Percentiles rank a stretch among this genome's conserved stretches.
Evolutionary conservation across 2,329 filamentous ascomycete genomes (phyloP).

Genomic region (Aspergillus japonicus): DNA sequence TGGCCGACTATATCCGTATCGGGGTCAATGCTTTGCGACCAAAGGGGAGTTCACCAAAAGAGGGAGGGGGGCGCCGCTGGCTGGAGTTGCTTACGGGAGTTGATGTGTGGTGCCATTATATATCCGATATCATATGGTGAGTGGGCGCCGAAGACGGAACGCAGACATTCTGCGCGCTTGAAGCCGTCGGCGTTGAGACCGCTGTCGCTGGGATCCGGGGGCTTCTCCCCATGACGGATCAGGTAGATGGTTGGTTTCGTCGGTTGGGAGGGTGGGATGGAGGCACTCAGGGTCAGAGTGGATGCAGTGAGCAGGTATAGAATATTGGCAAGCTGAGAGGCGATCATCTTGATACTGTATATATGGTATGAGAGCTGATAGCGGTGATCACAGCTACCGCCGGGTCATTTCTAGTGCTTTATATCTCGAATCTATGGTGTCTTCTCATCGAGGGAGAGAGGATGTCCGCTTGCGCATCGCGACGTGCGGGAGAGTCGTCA

Average conservation of each 20-base stretch:
- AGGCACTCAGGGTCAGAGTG: neutral
- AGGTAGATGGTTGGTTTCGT: conserved; percentile 27
- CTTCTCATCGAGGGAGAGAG: neutral
- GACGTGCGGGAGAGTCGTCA: neutral
- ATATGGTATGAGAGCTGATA: too few species aligned
- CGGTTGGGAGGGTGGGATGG: conserved; percentile 1
- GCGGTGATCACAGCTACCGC: neutral
- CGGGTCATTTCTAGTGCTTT: neutral
- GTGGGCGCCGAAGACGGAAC: conserved; percentile 24
- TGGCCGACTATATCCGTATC: conserved; percentile 12
- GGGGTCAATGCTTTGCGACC: neutral
- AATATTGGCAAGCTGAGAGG: neutral
- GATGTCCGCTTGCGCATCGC: neutral
- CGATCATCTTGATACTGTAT: neutral
- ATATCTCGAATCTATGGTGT: neutral
- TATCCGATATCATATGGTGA: conserved; percentile 28
- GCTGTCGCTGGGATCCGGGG: conserved; percentile 22
- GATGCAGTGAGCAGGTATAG: neutral
- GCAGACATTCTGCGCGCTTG: conserved; percentile 30
- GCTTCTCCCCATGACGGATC: conserved; percentile 34
- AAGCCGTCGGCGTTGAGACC: conserved; percentile 26
- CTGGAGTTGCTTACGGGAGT: conserved; percentile 16
- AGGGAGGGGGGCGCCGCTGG: neutral
- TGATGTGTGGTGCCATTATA: conserved; percentile 30
- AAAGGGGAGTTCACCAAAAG: neutral